A percentile compares a stretch with the other conserved stretches of the same genome.
phyloP scores from a whole-genome alignment of 2,329 filamentous ascomycete genomes.

The Monilinia vaccinii-corymbosi region DNA sequence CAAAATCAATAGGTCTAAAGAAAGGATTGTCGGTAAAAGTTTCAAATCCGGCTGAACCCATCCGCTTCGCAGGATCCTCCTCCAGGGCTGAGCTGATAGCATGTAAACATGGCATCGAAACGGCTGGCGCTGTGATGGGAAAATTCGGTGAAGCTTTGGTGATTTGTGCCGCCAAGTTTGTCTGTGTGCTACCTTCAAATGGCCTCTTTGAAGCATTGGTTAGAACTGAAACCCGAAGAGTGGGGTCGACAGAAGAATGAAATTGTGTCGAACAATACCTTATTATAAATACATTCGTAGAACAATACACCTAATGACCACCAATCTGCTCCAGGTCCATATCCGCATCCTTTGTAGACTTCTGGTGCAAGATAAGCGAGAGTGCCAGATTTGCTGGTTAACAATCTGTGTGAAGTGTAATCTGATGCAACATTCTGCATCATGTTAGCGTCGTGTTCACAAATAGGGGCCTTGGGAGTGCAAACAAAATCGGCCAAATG shows the following conservation, averaged over 20 bases:
- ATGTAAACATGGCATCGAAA: conserved; percentile 79
- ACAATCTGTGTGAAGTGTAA: conserved; percentile 67
- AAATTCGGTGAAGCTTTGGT: conserved; percentile 75
- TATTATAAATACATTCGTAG: conserved; percentile 99
- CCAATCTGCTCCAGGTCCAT: conserved; percentile 89
- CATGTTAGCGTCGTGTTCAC: conserved; percentile 29
- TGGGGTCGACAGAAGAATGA: not conserved
- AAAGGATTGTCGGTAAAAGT: conserved; percentile 84
- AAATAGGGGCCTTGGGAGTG: conserved; percentile 14
- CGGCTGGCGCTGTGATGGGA: conserved; percentile 84
- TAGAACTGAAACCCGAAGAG: not conserved
- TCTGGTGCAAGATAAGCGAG: conserved; percentile 93
- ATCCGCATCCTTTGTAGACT: conserved; percentile 85
- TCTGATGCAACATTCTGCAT: conserved; percentile 90
- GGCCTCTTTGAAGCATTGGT: conserved; percentile 57
- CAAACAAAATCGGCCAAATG: conserved; percentile 95
- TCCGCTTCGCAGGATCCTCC: conserved; percentile 67
- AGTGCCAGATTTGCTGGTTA: conserved; percentile 95
- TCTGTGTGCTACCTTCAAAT: conserved; percentile 83
- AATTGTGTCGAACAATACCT: conserved; percentile 47
- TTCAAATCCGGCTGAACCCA: conserved; percentile 75
- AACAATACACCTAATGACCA: conserved; percentile 98
- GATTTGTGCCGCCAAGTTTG: conserved; percentile 70
- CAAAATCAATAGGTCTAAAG: conserved; percentile 80
- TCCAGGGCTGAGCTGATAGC: conserved; percentile 80